These are phyloP conservation scores for Metschnikowia orientalis DNA, from an alignment of 805 yeast genomes.

Conservation along the genomic window DNA sequence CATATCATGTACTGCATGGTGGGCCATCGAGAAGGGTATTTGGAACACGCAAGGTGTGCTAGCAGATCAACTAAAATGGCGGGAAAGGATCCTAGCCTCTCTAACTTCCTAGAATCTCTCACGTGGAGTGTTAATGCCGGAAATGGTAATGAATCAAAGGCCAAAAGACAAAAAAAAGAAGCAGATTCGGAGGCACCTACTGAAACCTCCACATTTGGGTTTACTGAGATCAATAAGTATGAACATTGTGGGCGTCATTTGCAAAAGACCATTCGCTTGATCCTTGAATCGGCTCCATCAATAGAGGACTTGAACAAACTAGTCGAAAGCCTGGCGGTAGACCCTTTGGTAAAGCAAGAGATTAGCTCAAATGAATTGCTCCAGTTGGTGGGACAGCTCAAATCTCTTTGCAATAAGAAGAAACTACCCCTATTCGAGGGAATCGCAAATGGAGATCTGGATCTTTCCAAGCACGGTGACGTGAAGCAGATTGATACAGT, in stretches of 20 bases:
- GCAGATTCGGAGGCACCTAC: neutral
- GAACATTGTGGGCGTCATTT: constrained; percentile 36
- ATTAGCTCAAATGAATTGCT: constrained; percentile 51
- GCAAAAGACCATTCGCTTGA: constrained; percentile 39
- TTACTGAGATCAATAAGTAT: constrained; percentile 35
- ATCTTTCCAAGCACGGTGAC: too few relatives aligned
- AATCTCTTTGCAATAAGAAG: constrained; percentile 47
- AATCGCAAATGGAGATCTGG: constrained; percentile 26
- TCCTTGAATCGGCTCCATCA: constrained; percentile 53
- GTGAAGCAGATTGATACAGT: too few relatives aligned
- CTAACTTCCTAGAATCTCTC: constrained; percentile 2
- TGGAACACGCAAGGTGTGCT: too few relatives aligned
- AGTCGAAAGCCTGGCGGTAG: constrained; percentile 28
- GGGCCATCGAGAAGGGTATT: too few relatives aligned
- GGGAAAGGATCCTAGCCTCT: too few relatives aligned
- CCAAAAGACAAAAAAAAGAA: neutral
- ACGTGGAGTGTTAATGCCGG: constrained; percentile 1
- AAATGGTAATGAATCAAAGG: neutral
- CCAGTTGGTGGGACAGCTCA: constrained; percentile 56
- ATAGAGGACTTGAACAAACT: constrained; percentile 35
- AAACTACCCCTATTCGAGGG: constrained; percentile 53
- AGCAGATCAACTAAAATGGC: too few relatives aligned
- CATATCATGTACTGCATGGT: too few relatives aligned
- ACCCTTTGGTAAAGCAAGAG: constrained; percentile 45
- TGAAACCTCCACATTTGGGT: constrained; percentile 20